Conservation (phyloP, 768 basidiomycete genomes). For the Lactarius evosmus region DNA sequence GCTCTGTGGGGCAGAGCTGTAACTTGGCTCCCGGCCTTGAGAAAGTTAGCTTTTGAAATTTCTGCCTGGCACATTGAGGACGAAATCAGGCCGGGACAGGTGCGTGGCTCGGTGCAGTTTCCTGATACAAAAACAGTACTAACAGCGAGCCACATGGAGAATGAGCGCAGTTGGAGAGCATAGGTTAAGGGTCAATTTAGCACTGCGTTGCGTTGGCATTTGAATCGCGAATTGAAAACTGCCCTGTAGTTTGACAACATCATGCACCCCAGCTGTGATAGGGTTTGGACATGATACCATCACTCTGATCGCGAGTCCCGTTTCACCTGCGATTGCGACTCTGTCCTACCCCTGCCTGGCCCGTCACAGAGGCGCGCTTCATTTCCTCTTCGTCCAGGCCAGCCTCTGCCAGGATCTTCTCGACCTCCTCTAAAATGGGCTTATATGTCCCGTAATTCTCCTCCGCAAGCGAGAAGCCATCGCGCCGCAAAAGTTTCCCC, state of each 20-base stretch:
- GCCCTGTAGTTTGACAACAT: neutral
- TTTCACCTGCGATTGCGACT: constrained; percentile 50
- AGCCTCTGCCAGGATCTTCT: constrained; percentile 78
- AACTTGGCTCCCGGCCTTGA: neutral
- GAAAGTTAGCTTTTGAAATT: neutral
- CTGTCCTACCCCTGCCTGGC: constrained; percentile 38
- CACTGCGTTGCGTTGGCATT: neutral
- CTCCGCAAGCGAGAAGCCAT: constrained; percentile 74
- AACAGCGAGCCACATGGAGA: neutral
- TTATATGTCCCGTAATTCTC: constrained; percentile 78
- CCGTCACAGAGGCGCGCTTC: constrained; percentile 48
- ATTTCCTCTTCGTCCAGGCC: constrained; percentile 85
- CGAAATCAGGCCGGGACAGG: neutral
- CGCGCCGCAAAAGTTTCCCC: constrained; percentile 74
- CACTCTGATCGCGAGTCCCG: neutral
- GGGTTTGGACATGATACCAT: neutral
- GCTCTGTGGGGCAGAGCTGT: neutral
- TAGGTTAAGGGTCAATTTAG: neutral
- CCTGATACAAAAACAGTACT: neutral
- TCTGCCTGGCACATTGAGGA: neutral
- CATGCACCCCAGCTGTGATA: neutral
- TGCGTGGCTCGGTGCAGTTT: neutral
- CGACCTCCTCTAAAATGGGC: constrained; percentile 77
- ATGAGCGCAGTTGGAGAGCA: neutral
- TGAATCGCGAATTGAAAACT: neutral